A percentile compares a stretch with the other conserved stretches of the same genome.
These are phyloP conservation scores for Pseudogymnoascus sp. DNA, from an alignment of 2,329 filamentous ascomycete species.

Conservation along the genomic window DNA sequence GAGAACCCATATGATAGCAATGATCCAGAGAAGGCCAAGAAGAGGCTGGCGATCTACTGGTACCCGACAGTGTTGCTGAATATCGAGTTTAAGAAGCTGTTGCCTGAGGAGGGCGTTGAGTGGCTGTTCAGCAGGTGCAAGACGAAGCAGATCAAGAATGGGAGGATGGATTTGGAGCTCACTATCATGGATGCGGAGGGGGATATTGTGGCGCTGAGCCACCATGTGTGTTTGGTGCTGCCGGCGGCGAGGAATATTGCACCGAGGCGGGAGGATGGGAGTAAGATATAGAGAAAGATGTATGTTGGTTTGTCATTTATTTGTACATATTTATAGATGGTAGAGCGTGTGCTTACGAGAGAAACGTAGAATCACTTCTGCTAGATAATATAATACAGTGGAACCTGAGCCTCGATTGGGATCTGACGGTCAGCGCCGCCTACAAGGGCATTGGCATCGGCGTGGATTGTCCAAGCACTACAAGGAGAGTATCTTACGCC, in stretches of 20 bases:
- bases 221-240: conserved; percentile 59
- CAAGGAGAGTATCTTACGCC: too few relatives aligned
- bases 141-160: conserved; percentile 60
- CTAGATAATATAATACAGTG: background rate
- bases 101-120: conserved; percentile 60
- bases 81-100: conserved; percentile 65
- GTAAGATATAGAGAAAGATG: conserved; percentile 13
- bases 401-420: too few relatives aligned
- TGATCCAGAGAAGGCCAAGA: conserved; percentile 17
- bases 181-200: conserved; percentile 55
- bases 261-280: conserved; percentile 13
- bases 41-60: conserved; percentile 28
- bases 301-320: background rate
- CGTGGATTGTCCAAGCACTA: too few relatives aligned
- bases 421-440: too few relatives aligned
- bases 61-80: conserved; percentile 59
- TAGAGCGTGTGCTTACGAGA: background rate
- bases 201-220: conserved; percentile 58
- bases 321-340: conserved; percentile 3
- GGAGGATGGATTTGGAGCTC: conserved; percentile 67
- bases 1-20: conserved; percentile 20
- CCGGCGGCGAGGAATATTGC: conserved; percentile 52
- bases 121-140: conserved; percentile 62
- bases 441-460: too few relatives aligned
- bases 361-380: background rate